phyloP scores from a whole-genome alignment of 768 basidiomycete species.

The Mycena sanguinolenta region DNA sequence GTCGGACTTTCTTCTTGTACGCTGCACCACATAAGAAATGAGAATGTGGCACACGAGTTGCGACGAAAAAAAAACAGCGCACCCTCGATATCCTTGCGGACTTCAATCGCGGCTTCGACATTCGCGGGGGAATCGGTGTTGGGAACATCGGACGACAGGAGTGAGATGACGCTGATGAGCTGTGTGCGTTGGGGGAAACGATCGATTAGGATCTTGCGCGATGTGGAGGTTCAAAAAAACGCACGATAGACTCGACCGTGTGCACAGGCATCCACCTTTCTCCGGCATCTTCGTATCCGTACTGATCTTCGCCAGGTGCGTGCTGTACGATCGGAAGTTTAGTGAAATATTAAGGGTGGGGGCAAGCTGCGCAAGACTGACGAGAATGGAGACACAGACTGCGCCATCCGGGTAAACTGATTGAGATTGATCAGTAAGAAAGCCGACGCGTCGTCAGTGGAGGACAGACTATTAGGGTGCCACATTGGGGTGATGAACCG shows the following conservation, averaged over 20 bases:
- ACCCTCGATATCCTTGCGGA: constrained; percentile 76
- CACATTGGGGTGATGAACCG: constrained; percentile 95
- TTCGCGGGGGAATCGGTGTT: constrained; percentile 96
- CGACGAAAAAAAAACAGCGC: constrained; percentile 37
- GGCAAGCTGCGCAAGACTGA: constrained; percentile 49
- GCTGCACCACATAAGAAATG: constrained; percentile 54
- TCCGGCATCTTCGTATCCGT: constrained; percentile 95
- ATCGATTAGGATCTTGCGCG: constrained; percentile 14
- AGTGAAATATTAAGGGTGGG: constrained; percentile 18
- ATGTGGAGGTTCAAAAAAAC: constrained; percentile 41
- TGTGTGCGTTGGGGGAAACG: constrained; percentile 46
- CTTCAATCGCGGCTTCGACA: constrained; percentile 94
- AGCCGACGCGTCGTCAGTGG: neutral
- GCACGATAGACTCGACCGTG: constrained; percentile 94
- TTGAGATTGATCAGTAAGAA: constrained; percentile 25
- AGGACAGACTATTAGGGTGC: constrained; percentile 93
- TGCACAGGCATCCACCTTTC: constrained; percentile 99
- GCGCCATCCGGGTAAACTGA: constrained; percentile 92
- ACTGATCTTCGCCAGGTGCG: constrained; percentile 95
- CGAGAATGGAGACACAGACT: constrained; percentile 97
- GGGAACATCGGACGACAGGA: constrained; percentile 92
- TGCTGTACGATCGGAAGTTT: constrained; percentile 65
- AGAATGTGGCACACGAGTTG: constrained; percentile 18
- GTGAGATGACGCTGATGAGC: constrained; percentile 96
- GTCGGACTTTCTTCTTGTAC: constrained; percentile 97